Conservation (phyloP, 148 eudicot species). For the Rhododendron ovatum region DNA sequence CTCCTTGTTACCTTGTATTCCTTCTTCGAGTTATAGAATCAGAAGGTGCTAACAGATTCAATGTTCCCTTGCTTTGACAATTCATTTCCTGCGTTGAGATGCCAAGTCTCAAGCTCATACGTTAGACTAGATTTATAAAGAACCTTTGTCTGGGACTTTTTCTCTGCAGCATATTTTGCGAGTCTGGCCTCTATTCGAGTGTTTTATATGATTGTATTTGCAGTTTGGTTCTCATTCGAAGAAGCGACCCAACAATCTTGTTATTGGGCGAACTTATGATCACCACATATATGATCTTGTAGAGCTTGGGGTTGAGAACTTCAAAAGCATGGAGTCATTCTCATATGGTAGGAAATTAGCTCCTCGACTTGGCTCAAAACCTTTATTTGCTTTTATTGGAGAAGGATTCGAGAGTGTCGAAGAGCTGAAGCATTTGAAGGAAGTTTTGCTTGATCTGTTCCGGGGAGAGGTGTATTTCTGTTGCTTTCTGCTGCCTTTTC, state of each 20-base stretch:
- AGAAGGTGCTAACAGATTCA: background rate
- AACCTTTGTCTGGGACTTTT: background rate
- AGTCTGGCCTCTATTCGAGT: slow-evolving; percentile 6
- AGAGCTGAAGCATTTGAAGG: slow-evolving; percentile 88
- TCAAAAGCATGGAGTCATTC: slow-evolving; percentile 68
- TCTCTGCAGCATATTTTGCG: background rate
- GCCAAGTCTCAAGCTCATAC: background rate
- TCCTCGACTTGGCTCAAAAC: slow-evolving; percentile 81
- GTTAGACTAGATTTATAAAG: background rate
- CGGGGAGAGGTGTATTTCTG: slow-evolving; percentile 66
- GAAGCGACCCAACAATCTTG: slow-evolving; percentile 93
- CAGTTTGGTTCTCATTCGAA: slow-evolving; percentile 93
- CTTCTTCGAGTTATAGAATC: background rate
- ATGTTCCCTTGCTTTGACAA: background rate
- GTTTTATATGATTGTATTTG: slow-evolving; percentile 17
- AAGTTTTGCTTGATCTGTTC: slow-evolving; percentile 82
- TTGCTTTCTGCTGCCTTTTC: background rate
- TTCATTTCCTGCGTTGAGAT: background rate
- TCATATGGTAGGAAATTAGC: slow-evolving; percentile 77
- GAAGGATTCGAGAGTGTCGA: slow-evolving; percentile 89
- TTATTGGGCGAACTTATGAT: slow-evolving; percentile 80
- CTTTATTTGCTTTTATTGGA: slow-evolving; percentile 84
- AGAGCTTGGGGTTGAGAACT: slow-evolving; percentile 84
- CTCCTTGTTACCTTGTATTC: background rate
- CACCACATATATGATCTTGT: slow-evolving; percentile 93